Base-by-base conservation (phyloP, 2,329 filamentous ascomycete genomes). In the Drechslera avenae region DNA sequence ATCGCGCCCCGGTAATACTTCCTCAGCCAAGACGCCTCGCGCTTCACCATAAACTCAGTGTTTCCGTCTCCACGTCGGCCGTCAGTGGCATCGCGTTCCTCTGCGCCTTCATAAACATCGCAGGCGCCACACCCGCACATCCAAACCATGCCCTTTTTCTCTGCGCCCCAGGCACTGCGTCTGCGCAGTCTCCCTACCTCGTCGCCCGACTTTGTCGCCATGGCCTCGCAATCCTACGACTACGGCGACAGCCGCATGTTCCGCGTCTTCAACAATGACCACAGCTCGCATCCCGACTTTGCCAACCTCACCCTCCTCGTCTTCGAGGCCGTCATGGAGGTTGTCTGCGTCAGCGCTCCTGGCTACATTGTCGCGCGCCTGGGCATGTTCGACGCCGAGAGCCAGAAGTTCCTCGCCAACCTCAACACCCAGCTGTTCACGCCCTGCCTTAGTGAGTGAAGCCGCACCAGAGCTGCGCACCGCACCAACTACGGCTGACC, bases 401-500 rank as follows among this genome's bases (percentile, higher is more conserved):
- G 92, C 73, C 94, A 99, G 74, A 97, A 97, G 75, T 95, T 99
- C 69, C 81, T 97, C 42, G 93, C 94, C 46, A 97, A 99, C 70
- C 81, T 99, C 62, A 99, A 99, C 73, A 91, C 97, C 52, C 90
- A 89, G 78, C 82, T 99, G 34, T 99, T 99, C 75, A 99, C 94
- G 23, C 94, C 94, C 59, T 97, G 94, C 73, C 85, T 99, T 58
- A 95, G 90, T 95, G 85, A 56, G 69, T 39, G 9, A 8, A 39
- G 19, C 14, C 17, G 21, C 23, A 12, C 28, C 13, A 9, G 34
- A 10, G 19, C 10, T 18, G 9, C 5, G 7, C 31, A 12, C 30
- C 5, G 7, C 31, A 12, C 30, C 16, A n/a, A 4, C n/a, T 10
- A n/a, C 43, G 18, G 48, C 61, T 59, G 47, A 64, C 47, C 30